Conservation (phyloP, 2,329 filamentous ascomycete genomes). For the Colletotrichum navitas region DNA sequence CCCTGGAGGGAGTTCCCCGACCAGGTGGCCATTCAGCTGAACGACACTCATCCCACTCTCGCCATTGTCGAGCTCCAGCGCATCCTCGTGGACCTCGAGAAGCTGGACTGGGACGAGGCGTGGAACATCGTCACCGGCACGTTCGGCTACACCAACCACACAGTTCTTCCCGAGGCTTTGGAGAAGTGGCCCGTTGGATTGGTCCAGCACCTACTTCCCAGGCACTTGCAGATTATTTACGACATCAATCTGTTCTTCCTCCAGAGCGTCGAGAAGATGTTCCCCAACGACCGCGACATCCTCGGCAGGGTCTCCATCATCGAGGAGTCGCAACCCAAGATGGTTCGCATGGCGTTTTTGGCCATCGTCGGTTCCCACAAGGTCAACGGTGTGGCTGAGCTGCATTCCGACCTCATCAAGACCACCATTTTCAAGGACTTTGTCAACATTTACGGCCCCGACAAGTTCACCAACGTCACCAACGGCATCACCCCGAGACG, state of each 20-base stretch:
- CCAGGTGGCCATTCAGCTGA: constrained; percentile 96
- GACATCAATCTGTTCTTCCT: constrained; percentile 97
- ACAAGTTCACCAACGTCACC: constrained; percentile 99
- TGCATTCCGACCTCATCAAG: constrained; percentile 98
- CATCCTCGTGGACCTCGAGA: constrained; percentile 90
- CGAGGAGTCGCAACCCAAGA: constrained; percentile 96
- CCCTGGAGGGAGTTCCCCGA: constrained; percentile 93
- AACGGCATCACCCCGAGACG: constrained; percentile 96
- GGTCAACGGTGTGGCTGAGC: constrained; percentile 97
- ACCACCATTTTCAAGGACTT: constrained; percentile 99
- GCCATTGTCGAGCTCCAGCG: constrained; percentile 96
- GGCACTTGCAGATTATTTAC: constrained; percentile 97
- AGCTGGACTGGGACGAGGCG: constrained; percentile 91
- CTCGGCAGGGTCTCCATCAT: constrained; percentile 93
- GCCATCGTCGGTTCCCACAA: constrained; percentile 98
- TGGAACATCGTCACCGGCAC: constrained; percentile 84
- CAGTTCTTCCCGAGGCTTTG: constrained; percentile 93
- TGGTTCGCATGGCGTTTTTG: constrained; percentile 96
- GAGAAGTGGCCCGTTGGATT: constrained; percentile 99
- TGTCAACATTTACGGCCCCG: constrained; percentile 91
- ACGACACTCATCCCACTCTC: constrained; percentile 96
- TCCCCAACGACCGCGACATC: constrained; percentile 90
- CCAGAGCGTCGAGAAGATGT: constrained; percentile 88
- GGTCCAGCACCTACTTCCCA: constrained; percentile 90
- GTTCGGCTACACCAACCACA: constrained; percentile 99